These are phyloP conservation scores for Betula pendula DNA, from an alignment of 306 rosid genomes.

Conservation along the genomic window DNA sequence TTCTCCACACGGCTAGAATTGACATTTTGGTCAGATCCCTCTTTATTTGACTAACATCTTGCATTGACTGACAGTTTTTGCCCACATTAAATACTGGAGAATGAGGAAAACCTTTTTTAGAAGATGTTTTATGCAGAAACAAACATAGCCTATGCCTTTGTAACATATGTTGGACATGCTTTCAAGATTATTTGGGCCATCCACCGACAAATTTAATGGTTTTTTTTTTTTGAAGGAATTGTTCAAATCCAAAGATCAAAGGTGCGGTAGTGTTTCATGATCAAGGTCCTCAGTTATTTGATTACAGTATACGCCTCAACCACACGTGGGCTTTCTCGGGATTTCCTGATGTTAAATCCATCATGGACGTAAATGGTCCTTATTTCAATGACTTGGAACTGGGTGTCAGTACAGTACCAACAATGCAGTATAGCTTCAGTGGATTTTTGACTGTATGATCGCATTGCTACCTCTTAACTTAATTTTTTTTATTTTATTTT, in stretches of 20 bases:
- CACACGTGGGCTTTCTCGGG: slow-evolving; percentile 99
- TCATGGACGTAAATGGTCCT: slow-evolving; percentile 96
- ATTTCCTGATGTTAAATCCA: slow-evolving; percentile 85
- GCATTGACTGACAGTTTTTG: too few relatives aligned
- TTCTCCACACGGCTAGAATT: too few relatives aligned
- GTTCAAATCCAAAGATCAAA: slow-evolving; percentile 78
- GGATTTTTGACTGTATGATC: slow-evolving; percentile 89
- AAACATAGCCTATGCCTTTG: background rate
- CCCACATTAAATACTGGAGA: too few relatives aligned
- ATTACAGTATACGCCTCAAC: slow-evolving; percentile 94
- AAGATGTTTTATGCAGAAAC: too few relatives aligned
- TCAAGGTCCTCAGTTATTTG: slow-evolving; percentile 83
- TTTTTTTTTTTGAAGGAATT: slow-evolving; percentile 61
- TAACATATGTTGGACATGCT: background rate
- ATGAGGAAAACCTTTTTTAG: too few relatives aligned
- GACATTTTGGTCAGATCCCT: too few relatives aligned
- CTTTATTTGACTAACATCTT: too few relatives aligned
- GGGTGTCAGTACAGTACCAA: slow-evolving; percentile 69
- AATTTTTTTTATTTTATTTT: background rate
- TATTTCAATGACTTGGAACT: slow-evolving; percentile 84
- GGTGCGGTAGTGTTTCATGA: slow-evolving; percentile 87
- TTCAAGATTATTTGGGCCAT: background rate
- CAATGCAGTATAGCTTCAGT: slow-evolving; percentile 94
- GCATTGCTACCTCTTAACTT: slow-evolving; percentile 31
- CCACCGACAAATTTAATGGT: slow-evolving; percentile 24